Conservation (phyloP, 352 stramenopile genomes). For the Globisporangium cylindrosporum region DNA sequence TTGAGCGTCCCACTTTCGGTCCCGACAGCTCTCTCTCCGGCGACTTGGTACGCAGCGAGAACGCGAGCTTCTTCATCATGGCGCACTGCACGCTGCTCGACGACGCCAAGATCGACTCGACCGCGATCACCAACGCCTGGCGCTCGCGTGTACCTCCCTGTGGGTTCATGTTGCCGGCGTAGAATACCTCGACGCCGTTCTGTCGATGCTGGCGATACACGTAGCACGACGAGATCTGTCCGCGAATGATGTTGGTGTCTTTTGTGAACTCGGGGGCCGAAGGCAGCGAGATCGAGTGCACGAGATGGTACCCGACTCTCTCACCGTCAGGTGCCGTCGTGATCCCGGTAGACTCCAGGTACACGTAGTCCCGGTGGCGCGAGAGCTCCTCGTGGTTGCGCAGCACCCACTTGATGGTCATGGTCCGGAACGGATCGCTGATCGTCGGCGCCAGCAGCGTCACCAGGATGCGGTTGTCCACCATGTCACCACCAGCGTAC, state of each 20-base stretch:
- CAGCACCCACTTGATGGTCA: constrained; percentile 77
- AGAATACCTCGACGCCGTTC: constrained; percentile 39
- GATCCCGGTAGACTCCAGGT: constrained; percentile 61
- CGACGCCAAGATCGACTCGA: constrained; percentile 39
- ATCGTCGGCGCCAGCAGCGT: constrained; percentile 37
- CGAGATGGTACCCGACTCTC: constrained; percentile 51
- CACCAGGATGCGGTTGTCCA: constrained; percentile 33
- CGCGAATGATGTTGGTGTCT: constrained; percentile 63
- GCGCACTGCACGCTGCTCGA: constrained; percentile 47
- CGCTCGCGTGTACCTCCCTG: constrained; percentile 45
- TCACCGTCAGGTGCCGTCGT: constrained; percentile 54
- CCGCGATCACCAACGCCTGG: constrained; percentile 36
- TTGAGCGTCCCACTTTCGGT: too few relatives aligned
- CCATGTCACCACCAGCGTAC: constrained; percentile 17
- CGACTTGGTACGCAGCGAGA: constrained; percentile 17
- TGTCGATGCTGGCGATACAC: constrained; percentile 15
- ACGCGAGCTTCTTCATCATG: constrained; percentile 73
- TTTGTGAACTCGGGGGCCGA: constrained; percentile 44
- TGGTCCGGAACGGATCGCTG: constrained; percentile 49
- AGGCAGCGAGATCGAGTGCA: constrained; percentile 51
- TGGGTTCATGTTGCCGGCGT: constrained; percentile 46
- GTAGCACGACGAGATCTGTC: constrained; percentile 27
- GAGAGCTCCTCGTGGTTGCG: constrained; percentile 58
- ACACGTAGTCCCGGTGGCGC: constrained; percentile 70
- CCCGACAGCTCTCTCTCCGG: too few relatives aligned